Percentiles rank a stretch among this genome's conserved stretches.
phyloP scores from a whole-genome alignment of 169 alveolate genomes.

The Plasmodium relictum region DNA sequence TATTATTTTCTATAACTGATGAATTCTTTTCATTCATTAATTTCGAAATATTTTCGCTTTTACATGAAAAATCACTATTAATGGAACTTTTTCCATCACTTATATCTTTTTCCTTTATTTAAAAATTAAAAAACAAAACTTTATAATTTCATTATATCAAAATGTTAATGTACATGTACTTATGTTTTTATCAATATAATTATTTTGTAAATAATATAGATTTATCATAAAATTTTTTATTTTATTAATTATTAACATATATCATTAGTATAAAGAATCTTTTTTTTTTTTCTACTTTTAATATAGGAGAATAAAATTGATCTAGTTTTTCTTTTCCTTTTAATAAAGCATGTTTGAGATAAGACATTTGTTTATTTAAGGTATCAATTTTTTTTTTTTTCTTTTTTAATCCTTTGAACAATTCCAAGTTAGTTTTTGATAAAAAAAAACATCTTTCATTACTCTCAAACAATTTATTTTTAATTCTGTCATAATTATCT shows the following conservation, averaged over 20 bases:
- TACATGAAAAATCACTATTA: not conserved
- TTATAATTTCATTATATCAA: too few relatives aligned
- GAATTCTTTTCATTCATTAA: not conserved
- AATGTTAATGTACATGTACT: too few relatives aligned
- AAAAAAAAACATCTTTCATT: conserved; percentile 67
- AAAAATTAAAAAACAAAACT: conserved; percentile 5
- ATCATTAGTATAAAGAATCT: not conserved
- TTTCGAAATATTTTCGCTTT: not conserved
- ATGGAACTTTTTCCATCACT: not conserved
- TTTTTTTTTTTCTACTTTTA: conserved; percentile 11
- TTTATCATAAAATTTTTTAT: not conserved
- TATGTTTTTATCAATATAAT: too few relatives aligned
- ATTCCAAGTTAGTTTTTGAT: conserved; percentile 63
- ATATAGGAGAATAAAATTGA: not conserved
- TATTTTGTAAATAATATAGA: not conserved
- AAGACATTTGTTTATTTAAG: conserved; percentile 38
- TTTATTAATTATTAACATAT: not conserved
- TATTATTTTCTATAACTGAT: not conserved
- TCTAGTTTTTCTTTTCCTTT: conserved; percentile 17
- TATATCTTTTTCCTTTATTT: conserved; percentile 17
- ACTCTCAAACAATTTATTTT: conserved; percentile 60
- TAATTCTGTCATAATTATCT: conserved; percentile 49
- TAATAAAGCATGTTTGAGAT: conserved; percentile 27
- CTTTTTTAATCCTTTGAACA: conserved; percentile 61
- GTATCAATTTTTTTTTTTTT: conserved; percentile 64